Evolutionary conservation across 805 yeast species (phyloP), one percentile per base, ranked within the genome.

Genomic region (Brettanomyces naardenensis): DNA sequence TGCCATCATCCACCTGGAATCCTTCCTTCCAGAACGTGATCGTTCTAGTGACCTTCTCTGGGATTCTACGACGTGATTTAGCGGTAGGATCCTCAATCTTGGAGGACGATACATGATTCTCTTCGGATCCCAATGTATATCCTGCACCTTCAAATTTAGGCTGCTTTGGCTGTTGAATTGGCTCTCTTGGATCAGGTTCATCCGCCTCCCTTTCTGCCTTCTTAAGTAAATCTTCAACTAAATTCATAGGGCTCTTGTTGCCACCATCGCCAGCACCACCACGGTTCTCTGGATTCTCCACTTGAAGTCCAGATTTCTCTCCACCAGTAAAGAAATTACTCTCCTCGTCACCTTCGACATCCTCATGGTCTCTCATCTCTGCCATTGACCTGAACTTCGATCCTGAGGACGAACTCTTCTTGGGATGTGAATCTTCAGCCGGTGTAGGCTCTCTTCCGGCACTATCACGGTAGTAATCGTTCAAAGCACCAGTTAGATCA

Each of bases 11-110:
- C 19, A 92, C 88, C 44, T 87, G 86, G 62, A 92, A 92, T 2
- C 98, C 98, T 52, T 92, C 90, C 48, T 78, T 81, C 98, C 98
- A 92, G 58, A 92, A 90, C 0, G 95, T 86, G 44, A 92, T 81
- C 31, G 83, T 83, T 53, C 97, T 73, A 14, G 72, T 69, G 4
- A 81, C 95, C 41, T 75, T 78, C 28, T 62, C 66, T 2, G 54
- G 54, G 5, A 52, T 45, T 7, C 31, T 31, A 9, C 36, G 42
- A 19, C 19, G 22, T 4, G 28, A 31, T 19, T 43, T 37, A 9
- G 51, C 43, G 6, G 44, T 37, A 2, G 68, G 58, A 43, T 68
- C 69, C 7, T 52, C 58, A 18, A 52, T 36, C 7, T 39, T 42
- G 28, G 48, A 48, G 1, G 65, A 57, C 11, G 54, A 54, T 20